Percentiles rank a stretch among this genome's conserved stretches.
phyloP scores from a whole-genome alignment of 2,329 filamentous ascomycete genomes.

The Xylariales sp. region DNA sequence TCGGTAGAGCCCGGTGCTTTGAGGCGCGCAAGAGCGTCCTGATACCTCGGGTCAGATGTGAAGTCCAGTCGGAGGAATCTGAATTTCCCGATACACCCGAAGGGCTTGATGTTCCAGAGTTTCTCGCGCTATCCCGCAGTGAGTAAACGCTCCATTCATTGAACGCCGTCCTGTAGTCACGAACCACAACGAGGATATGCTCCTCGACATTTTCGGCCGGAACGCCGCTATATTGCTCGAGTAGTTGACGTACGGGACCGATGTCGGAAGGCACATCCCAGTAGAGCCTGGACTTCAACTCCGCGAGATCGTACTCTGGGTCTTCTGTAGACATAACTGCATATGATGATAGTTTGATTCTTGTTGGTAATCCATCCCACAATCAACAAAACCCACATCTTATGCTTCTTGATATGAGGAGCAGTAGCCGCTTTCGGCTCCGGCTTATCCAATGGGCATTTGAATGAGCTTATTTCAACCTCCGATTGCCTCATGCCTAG shows the following conservation, averaged over 20 bases:
- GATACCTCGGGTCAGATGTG: background rate
- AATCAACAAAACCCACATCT: too few relatives aligned
- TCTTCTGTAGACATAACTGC: too few relatives aligned
- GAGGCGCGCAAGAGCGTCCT: conserved; percentile 27
- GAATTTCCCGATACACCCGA: conserved; percentile 10
- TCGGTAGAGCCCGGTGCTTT: conserved; percentile 29
- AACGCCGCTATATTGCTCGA: conserved; percentile 26
- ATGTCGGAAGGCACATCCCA: conserved; percentile 22
- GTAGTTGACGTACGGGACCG: conserved; percentile 18
- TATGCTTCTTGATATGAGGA: too few relatives aligned
- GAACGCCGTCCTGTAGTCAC: background rate
- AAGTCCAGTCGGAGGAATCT: conserved; percentile 15
- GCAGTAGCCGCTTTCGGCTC: too few relatives aligned
- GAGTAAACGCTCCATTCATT: background rate
- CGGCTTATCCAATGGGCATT: too few relatives aligned
- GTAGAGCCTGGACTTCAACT: conserved; percentile 9
- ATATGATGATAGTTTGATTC: too few relatives aligned
- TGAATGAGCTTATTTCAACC: too few relatives aligned
- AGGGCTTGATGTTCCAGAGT: conserved; percentile 37
- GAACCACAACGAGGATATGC: conserved; percentile 24
- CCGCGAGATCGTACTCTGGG: conserved; percentile 5
- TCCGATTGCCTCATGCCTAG: too few relatives aligned
- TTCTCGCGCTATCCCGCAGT: conserved; percentile 33
- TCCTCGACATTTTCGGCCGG: conserved; percentile 20
- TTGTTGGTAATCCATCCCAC: too few relatives aligned